Evolutionary conservation across 192 early-diverging fungal genomes (phyloP).

Genomic region (Linnemannia schmuckeri): DNA sequence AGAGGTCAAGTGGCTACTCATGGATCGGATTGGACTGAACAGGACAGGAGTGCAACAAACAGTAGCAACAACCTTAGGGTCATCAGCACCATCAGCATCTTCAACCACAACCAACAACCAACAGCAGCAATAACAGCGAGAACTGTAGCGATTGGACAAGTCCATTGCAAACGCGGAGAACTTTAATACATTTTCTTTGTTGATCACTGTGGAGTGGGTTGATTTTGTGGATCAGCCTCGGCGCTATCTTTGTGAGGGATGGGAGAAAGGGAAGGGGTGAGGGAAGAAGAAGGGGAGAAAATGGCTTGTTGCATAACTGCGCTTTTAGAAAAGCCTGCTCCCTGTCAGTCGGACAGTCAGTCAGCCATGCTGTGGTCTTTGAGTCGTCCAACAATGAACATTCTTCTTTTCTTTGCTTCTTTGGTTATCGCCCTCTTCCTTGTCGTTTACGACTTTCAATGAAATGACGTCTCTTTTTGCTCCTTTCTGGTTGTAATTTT

Average conservation of each 20-base stretch:
- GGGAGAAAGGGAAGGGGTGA: background rate
- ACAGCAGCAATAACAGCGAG: background rate
- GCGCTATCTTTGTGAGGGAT: background rate
- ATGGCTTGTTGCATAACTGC: background rate
- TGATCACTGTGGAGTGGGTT: slow-evolving; percentile 1
- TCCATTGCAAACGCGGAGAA: slow-evolving; percentile 25
- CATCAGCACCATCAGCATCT: background rate
- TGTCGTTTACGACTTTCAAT: background rate
- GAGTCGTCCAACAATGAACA: background rate
- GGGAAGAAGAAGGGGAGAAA: background rate
- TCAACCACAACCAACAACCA: background rate
- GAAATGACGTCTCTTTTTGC: background rate
- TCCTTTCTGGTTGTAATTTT: background rate
- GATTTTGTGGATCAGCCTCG: background rate
- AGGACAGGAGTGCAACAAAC: background rate
- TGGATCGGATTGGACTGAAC: slow-evolving; percentile 1
- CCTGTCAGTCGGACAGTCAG: no score
- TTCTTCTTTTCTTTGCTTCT: background rate
- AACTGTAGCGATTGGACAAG: background rate
- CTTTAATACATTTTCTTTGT: slow-evolving; percentile 7
- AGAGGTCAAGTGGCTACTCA: slow-evolving; percentile 15
- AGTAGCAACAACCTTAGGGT: background rate
- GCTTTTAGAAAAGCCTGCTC: background rate
- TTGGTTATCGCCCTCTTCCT: no score
- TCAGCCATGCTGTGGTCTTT: background rate